A percentile compares a stretch with the other conserved stretches of the same genome.
Conservation (phyloP, 23 red algal species). For the Gracilaria domingensis region DNA sequence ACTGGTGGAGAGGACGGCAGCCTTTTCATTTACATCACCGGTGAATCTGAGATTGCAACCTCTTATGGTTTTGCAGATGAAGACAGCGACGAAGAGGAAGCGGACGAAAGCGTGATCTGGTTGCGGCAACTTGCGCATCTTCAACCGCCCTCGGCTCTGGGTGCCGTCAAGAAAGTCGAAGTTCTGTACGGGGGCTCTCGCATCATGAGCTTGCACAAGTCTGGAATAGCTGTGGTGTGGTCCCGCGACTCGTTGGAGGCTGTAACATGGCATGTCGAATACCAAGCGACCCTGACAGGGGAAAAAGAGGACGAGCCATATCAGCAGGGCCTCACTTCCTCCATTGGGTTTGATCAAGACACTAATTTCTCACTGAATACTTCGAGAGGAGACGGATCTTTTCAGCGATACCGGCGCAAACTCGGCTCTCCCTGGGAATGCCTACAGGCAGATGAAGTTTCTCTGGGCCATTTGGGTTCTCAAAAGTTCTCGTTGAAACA, state of each 20-base stretch:
- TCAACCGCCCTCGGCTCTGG: neutral
- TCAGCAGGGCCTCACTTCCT: neutral
- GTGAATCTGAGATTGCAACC: conserved; percentile 32
- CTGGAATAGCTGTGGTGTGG: conserved; percentile 53
- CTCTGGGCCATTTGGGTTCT: neutral
- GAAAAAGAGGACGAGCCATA: neutral
- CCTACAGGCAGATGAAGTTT: conserved; percentile 43
- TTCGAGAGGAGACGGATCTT: conserved; percentile 18
- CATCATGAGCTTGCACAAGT: conserved; percentile 32
- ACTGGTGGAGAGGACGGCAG: conserved; percentile 60
- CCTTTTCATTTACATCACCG: conserved; percentile 49
- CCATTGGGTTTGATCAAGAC: conserved; percentile 60
- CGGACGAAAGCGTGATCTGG: conserved; percentile 39
- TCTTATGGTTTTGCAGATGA: neutral
- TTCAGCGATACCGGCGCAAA: conserved; percentile 38
- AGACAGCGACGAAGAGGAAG: conserved; percentile 48
- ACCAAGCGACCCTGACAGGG: neutral
- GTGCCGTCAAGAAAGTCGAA: conserved; percentile 46
- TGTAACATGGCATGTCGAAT: conserved; percentile 43
- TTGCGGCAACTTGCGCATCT: conserved; percentile 55
- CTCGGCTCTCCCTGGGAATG: conserved; percentile 65
- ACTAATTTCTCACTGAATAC: conserved; percentile 32
- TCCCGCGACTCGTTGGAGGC: conserved; percentile 32
- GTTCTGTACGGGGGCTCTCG: conserved; percentile 37
- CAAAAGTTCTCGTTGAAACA: conserved; percentile 26